Evolutionary conservation across 805 yeast genomes (phyloP).

Genomic region (Yamadazyma sp.): DNA sequence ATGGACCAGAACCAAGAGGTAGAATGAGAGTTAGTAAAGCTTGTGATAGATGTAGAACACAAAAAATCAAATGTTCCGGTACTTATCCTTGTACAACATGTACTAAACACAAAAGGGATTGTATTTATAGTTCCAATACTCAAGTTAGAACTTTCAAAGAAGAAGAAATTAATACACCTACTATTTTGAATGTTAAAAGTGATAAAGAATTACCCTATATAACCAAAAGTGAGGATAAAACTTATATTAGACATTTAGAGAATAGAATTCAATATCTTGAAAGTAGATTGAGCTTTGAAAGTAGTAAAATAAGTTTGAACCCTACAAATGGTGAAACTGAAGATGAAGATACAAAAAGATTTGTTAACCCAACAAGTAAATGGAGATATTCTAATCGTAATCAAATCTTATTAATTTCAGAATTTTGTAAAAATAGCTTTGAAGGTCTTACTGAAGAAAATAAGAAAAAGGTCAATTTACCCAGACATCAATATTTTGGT

Average conservation of each 20-base stretch:
- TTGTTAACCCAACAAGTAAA: constrained; percentile 31
- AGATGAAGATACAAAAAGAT: constrained; percentile 16
- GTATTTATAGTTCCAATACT: constrained; percentile 20
- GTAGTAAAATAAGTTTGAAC: constrained; percentile 11
- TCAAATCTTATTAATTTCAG: constrained; percentile 40
- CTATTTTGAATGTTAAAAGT: constrained; percentile 7
- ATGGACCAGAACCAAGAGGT: constrained; percentile 7
- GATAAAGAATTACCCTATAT: constrained; percentile 12
- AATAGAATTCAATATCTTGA: constrained; percentile 41
- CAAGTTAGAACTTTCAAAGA: neutral
- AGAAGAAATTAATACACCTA: constrained; percentile 5
- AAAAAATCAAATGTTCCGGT: constrained; percentile 59
- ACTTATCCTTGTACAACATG: constrained; percentile 50
- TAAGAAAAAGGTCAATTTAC: constrained; percentile 37
- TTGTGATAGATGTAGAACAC: constrained; percentile 53
- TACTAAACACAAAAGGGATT: constrained; percentile 31
- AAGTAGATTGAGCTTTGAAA: constrained; percentile 18
- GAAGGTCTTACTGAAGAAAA: constrained; percentile 31
- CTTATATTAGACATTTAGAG: constrained; percentile 35
- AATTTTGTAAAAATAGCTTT: constrained; percentile 33
- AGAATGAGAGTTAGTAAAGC: constrained; percentile 49
- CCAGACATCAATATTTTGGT: constrained; percentile 59
- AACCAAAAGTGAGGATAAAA: constrained; percentile 7
- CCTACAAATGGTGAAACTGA: constrained; percentile 19
- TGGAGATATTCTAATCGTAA: constrained; percentile 48